phyloP scores from a whole-genome alignment of 352 stramenopile genomes.

The Globisporangium barbulae region DNA sequence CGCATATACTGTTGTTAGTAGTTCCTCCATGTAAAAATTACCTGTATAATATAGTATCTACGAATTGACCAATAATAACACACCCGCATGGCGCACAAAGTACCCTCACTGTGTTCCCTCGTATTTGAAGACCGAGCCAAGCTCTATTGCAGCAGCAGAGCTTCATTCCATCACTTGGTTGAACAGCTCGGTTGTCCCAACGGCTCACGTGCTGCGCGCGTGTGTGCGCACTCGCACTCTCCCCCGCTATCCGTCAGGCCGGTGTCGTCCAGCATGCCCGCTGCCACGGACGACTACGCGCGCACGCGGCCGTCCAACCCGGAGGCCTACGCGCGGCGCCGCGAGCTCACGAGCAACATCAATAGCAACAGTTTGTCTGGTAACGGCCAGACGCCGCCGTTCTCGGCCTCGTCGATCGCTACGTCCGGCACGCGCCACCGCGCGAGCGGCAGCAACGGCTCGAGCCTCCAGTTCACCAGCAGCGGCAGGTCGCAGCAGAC shows the following conservation, averaged over 20 bases:
- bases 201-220: neutral
- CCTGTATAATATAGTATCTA: too few species aligned
- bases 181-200: neutral
- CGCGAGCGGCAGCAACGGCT: conserved; percentile 11
- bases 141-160: too few species aligned
- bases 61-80: too few species aligned
- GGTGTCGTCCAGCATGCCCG: conserved; percentile 2
- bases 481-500: conserved; percentile 2
- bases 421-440: conserved; percentile 11
- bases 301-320: conserved; percentile 31
- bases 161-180: neutral
- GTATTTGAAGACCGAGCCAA: too few species aligned
- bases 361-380: neutral
- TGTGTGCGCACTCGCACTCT: neutral
- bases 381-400: conserved; percentile 15
- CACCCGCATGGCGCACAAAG: too few species aligned
- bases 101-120: too few species aligned
- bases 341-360: conserved; percentile 11
- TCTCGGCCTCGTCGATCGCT: conserved; percentile 4
- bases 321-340: conserved; percentile 19
- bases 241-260: neutral
- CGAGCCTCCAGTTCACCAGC: conserved; percentile 9
- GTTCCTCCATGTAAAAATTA: too few species aligned
- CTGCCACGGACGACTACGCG: conserved; percentile 35
- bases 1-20: too few species aligned